Base-by-base conservation (phyloP, 2,329 filamentous ascomycete species). In the Corynespora cassiicola region DNA sequence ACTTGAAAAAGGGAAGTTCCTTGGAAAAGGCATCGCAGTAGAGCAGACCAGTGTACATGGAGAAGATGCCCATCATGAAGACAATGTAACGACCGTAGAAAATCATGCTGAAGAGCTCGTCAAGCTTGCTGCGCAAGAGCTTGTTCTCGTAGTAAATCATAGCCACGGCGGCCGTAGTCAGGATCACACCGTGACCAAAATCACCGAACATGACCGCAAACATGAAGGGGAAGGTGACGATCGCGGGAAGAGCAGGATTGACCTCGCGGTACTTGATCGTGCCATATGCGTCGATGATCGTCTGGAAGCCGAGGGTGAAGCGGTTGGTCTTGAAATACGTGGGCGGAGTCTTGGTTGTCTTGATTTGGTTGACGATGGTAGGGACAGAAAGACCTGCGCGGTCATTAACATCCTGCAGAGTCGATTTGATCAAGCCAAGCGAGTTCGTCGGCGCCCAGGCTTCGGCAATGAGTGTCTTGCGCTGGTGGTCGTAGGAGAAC, bases 161-260 rank as follows among this genome's bases (percentile, higher is more conserved):
- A 40, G 90, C 89, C 39, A 84, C 63, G 10, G 94, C 88, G 40
- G 90, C 88, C 39, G 82, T 66, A 27, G 92, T 79, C 87, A 99
- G 95, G 68, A 99, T 87, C 52, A 86, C 70, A 52, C 92, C 94
- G 64, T 99, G 94, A 34, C 94, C 95, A 42, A 96, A 86, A 71
- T 99, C 94, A 77, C 94, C 95, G 66, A 99, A 99, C 94, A 99
- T 99, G 81, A 99, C 94, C 32, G 94, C 94, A 66, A 99, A 99
- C 47, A 99, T 78, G 78, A 99, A 99, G n/a, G 95, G 94, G 72
- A 99, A 99, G 5, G 94, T 99, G 50, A 99, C 86, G 54, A 97
- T 90, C 34, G 95, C 94, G 23, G 92, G 92, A 15, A 99, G 80
- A 47, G 90, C 92, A 40, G 94, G 94, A 73, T 99, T 99, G 69